phyloP scores from a whole-genome alignment of 257 asterid genomes.

The Rauvolfia tetraphylla region DNA sequence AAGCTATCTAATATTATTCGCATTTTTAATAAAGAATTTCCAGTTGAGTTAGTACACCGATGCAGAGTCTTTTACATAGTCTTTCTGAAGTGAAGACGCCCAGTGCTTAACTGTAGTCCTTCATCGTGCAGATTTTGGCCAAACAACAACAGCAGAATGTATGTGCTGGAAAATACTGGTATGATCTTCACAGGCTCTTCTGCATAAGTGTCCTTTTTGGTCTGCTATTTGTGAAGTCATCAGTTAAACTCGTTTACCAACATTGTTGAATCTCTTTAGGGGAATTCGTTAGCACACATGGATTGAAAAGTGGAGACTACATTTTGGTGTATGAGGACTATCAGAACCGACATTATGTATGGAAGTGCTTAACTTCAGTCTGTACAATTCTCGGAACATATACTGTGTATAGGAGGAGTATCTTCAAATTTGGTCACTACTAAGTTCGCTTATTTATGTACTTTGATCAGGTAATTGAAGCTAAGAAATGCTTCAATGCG shows the following conservation, averaged over 20 bases:
- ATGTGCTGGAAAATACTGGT: conserved; percentile 52
- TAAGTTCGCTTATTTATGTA: neutral
- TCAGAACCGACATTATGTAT: conserved; percentile 30
- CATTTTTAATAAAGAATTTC: no score
- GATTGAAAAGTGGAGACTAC: conserved; percentile 35
- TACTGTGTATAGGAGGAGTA: neutral
- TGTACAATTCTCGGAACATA: neutral
- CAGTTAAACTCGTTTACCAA: neutral
- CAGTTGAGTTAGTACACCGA: neutral
- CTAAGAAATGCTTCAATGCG: conserved; percentile 25
- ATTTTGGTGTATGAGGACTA: conserved; percentile 33
- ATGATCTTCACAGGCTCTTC: neutral
- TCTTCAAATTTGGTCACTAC: neutral
- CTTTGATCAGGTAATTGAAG: conserved; percentile 36
- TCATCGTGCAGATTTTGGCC: conserved; percentile 40
- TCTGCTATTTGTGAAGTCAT: neutral
- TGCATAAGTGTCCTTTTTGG: neutral
- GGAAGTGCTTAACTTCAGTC: neutral
- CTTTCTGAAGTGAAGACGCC: neutral
- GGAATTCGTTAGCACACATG: conserved; percentile 32
- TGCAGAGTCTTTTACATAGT: neutral
- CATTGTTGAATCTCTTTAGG: conserved; percentile 22
- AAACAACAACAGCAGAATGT: conserved; percentile 51
- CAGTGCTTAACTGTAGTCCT: neutral
- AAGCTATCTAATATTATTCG: neutral